phyloP scores from a whole-genome alignment of 257 asterid species.

The Salvia hispanica region DNA sequence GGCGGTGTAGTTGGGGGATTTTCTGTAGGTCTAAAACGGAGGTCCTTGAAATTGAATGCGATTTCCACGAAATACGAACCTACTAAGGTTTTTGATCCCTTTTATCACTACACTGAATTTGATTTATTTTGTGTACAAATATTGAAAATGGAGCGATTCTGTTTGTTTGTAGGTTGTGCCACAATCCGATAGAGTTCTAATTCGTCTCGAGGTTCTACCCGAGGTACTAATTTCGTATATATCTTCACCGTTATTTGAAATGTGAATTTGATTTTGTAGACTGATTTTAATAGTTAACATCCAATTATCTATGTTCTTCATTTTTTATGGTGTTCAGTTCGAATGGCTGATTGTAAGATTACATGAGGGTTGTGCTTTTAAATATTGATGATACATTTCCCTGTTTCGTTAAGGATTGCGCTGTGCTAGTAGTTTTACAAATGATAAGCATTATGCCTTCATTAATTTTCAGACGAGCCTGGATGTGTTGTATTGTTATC shows the following conservation, averaged over 20 bases:
- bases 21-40: slow-evolving; percentile 45
- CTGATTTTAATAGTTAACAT: neutral
- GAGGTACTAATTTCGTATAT: slow-evolving; percentile 52
- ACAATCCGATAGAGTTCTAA: slow-evolving; percentile 86
- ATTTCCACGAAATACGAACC: slow-evolving; percentile 71
- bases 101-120: no score
- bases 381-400: neutral
- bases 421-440: neutral
- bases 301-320: neutral
- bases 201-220: slow-evolving; percentile 71
- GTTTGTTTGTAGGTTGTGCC: slow-evolving; percentile 66
- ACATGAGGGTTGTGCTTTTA: neutral
- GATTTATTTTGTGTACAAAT: neutral
- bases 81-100: slow-evolving; percentile 53
- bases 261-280: neutral
- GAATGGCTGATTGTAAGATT: neutral
- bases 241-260: neutral
- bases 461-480: neutral
- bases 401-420: neutral
- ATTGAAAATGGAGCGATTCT: slow-evolving; percentile 17
- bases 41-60: slow-evolving; percentile 60
- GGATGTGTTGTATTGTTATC: neutral
- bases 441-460: neutral
- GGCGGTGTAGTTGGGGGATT: slow-evolving; percentile 4
- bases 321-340: neutral